Percentiles rank a stretch among this genome's conserved stretches.
Evolutionary conservation across 805 yeast species (phyloP).

Genomic region (Lipomyces starkeyi): DNA sequence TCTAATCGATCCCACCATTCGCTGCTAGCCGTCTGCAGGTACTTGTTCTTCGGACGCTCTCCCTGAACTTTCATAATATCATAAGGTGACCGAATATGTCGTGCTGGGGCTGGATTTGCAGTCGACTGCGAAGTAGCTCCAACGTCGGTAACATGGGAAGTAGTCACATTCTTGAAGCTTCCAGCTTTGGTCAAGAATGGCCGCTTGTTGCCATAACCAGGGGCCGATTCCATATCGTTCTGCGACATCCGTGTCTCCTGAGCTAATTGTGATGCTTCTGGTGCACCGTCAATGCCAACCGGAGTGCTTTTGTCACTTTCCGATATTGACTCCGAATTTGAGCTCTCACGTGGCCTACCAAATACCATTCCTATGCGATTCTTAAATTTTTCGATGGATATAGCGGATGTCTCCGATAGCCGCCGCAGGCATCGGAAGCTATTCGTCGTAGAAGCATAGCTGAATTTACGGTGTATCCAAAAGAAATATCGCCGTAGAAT

Average conservation of each 20-base stretch:
- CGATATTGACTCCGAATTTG: background rate
- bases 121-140: background rate
- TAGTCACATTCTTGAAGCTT: background rate
- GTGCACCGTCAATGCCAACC: background rate
- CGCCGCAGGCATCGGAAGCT: background rate
- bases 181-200: background rate
- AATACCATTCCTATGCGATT: conserved; percentile 1
- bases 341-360: background rate
- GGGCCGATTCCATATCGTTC: background rate
- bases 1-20: conserved; percentile 23
- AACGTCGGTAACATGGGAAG: background rate
- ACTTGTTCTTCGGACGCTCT: background rate
- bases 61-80: conserved; percentile 30
- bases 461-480: background rate
- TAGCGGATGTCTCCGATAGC: background rate
- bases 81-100: conserved; percentile 22
- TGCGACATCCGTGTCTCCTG: background rate
- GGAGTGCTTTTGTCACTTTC: background rate
- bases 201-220: background rate
- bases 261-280: background rate
- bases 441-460: background rate
- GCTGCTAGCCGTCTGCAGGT: background rate
- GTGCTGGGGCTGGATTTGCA: background rate
- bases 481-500: background rate
- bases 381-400: conserved; percentile 7